Evolutionary conservation across 2,329 filamentous ascomycete genomes (phyloP).

Genomic region (Neobulgaria alba): DNA sequence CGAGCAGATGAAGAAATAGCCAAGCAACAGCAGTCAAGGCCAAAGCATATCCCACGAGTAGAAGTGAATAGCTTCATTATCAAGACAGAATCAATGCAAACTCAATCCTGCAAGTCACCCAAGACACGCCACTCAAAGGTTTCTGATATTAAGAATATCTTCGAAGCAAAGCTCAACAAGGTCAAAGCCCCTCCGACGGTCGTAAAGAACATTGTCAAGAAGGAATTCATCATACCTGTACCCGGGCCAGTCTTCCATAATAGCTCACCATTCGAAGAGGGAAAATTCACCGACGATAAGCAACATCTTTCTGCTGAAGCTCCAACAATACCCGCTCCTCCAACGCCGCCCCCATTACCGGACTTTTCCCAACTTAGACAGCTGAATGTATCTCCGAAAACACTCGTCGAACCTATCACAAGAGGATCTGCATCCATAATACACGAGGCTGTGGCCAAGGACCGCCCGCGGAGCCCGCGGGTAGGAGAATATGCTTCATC

Average conservation of each 20-base stretch:
- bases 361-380: not conserved
- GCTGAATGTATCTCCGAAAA: not conserved
- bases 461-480: too few relatives aligned
- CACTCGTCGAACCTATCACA: too few relatives aligned
- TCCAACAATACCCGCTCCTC: not conserved
- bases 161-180: constrained; percentile 10
- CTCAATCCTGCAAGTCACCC: not conserved
- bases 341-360: not conserved
- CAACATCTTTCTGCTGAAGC: not conserved
- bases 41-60: too few relatives aligned
- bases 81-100: not conserved
- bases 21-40: not conserved
- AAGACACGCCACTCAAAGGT: constrained; percentile 13
- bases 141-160: constrained; percentile 19
- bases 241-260: not conserved
- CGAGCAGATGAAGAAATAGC: constrained; percentile 1
- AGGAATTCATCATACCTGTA: not conserved
- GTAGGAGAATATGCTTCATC: not conserved
- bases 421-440: too few relatives aligned
- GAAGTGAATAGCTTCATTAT: too few relatives aligned
- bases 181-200: not conserved
- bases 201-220: not conserved
- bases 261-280: not conserved
- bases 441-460: too few relatives aligned
- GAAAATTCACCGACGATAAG: too few relatives aligned